Evolutionary conservation across 1,284 basidiomycete genomes (phyloP), one percentile per base, ranked within the genome.

Genomic region (Earliella scabrosa): DNA sequence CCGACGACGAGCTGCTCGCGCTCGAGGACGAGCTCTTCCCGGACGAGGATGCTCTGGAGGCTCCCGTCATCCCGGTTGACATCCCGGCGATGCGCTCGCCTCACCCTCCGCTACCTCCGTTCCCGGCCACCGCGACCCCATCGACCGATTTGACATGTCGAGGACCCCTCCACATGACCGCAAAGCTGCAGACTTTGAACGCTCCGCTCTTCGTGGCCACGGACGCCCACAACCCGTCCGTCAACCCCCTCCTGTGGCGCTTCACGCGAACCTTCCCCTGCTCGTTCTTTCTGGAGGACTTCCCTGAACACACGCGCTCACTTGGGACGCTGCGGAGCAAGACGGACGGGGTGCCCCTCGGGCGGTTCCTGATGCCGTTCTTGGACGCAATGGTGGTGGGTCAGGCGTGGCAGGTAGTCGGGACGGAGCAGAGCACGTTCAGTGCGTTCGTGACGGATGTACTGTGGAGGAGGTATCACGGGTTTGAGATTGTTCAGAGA

Each of bases 391-490:
- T 90, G 71, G 79, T 92, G 29, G 80, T 83, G 18, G 82, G 81
- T 0, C 77, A 77, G 48, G 86, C 84, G 1, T 71, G 75, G 65
- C 73, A 67, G n/a, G 78, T 89, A 31, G 80, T 86, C 0, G 87
- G 86, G 1, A 92, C 88, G 11, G 78, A 82, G 45, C 78, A 80
- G 49, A 90, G 88, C 66, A 92, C 90, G 27, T 92, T 90, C 65
- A 88, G 87, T 69, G 73, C 77, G 50, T 92, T 86, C 61, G 79
- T 88, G 14, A 72, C 78, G 54, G 86, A 89, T 57, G 81, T 89
- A 16, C 66, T 92, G 56, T 88, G 88, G 85, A 75, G 80, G 58
- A 76, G 69, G 48, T 81, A 82, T 66, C 86, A 86, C 64, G 77
- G 77, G 2, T 71, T 73, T 61, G 70, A 74, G 36, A 85, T 87